Evolutionary conservation across 2,329 filamentous ascomycete genomes (phyloP), one percentile per base, ranked within the genome.

Genomic region (Fusarium euwallaceae): DNA sequence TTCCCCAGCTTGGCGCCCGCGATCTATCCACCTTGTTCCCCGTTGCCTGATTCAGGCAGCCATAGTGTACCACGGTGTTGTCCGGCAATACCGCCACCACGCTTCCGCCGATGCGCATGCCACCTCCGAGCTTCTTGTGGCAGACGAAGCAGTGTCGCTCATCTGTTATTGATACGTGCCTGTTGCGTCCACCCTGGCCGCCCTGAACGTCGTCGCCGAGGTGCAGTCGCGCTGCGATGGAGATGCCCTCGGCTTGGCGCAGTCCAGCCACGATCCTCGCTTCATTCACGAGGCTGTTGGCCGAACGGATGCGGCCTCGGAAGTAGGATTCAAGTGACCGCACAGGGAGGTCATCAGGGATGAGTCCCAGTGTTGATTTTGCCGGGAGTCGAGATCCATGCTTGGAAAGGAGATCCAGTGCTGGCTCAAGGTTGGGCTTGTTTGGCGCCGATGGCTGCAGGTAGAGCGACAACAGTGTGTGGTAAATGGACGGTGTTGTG

Each of bases 361-460:
- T 95, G 24, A 99, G 88, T 22, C 93, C 91, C 9, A 99, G 87
- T 0, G 96, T 97, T 37, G 94, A 96, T 6, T 92, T 91, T 0
- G 97, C 95, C 0, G 97, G 96, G 7, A 99, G 90, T 12, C 97
- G 93, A 12, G 96, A 95, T 58, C 97, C 97, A 80, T 99, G 97
- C 77, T 94, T 94, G 51, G 94, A 95, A n/a, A 99, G 91, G 20
- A 99, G 90, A 36, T 93, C 91, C 7, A 99, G 88, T 0, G 97
- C 97, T 1, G 96, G 95, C 2, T 88, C 88, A 80, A 95, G 93
- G 74, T 93, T 93, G 10, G 92, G 90, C 68, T 91, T 84, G 78
- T 97, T 89, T 0, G 93, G 92, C 11, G 92, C 86, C 2, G 94
- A 92, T 1, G 97, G 97, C 2, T 92, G 91, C 4, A 99, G 89